Conservation (phyloP, 176 grass and related monocot genomes). For the Carex parvula region DNA sequence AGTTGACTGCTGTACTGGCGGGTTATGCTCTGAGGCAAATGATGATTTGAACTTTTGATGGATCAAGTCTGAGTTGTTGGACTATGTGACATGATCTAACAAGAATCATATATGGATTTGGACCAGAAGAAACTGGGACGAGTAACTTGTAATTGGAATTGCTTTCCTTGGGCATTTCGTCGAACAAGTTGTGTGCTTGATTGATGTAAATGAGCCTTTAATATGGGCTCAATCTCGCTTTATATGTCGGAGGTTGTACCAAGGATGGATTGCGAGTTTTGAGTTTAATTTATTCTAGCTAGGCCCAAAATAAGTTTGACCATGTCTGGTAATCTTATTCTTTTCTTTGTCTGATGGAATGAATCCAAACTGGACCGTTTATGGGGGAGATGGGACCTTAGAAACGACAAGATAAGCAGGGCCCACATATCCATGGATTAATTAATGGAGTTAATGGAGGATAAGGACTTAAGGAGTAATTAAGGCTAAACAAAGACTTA, state of each 20-base stretch:
- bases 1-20: too few species aligned
- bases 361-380: neutral
- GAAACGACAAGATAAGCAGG: neutral
- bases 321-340: too few species aligned
- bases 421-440: neutral
- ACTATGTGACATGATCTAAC: too few species aligned
- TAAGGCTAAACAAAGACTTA: neutral
- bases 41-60: too few species aligned
- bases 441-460: neutral
- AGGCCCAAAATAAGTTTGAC: too few species aligned
- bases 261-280: neutral
- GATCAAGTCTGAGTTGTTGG: too few species aligned
- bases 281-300: too few species aligned
- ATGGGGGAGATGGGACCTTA: neutral
- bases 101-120: too few species aligned
- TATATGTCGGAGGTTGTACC: neutral
- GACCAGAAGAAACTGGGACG: too few species aligned
- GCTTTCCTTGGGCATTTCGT: neutral
- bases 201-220: neutral
- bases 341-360: too few species aligned
- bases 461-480: neutral
- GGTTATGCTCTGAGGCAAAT: too few species aligned
- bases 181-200: neutral
- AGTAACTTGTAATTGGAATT: too few species aligned
- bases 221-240: neutral